phyloP scores from a whole-genome alignment of 2,329 filamentous ascomycete species.

The Colletotrichum tofieldiae region DNA sequence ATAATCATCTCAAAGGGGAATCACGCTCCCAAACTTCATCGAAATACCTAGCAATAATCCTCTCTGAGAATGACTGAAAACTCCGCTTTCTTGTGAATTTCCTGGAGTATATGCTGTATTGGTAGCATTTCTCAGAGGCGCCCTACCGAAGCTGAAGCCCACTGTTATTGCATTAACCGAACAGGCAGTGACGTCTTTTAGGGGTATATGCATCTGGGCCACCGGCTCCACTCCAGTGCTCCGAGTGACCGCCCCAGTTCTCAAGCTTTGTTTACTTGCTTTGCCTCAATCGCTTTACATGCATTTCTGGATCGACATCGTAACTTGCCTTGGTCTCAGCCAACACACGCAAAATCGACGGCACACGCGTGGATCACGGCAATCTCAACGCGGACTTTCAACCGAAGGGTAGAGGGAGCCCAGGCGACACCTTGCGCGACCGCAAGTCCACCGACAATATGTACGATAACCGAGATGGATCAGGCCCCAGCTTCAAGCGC shows the following conservation, averaged over 20 bases:
- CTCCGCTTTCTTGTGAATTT: background rate
- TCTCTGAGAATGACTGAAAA: background rate
- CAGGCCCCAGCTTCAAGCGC: conserved; percentile 70
- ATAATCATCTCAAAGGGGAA: background rate
- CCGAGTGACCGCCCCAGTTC: background rate
- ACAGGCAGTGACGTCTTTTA: background rate
- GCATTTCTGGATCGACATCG: background rate
- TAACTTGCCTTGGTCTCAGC: background rate
- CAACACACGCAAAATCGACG: background rate
- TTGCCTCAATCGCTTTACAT: conserved; percentile 2
- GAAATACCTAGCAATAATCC: background rate
- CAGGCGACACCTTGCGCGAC: background rate
- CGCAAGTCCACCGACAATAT: conserved; percentile 43
- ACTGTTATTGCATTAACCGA: conserved; percentile 19
- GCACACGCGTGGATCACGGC: background rate
- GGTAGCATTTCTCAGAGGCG: background rate
- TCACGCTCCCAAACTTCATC: background rate
- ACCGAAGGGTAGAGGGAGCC: background rate
- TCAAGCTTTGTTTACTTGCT: conserved; percentile 25
- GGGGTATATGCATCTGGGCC: background rate
- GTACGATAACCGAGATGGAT: conserved; percentile 51
- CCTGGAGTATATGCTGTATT: too few relatives aligned
- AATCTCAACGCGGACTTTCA: background rate
- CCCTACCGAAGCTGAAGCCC: too few relatives aligned
- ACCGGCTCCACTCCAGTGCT: background rate